These are phyloP conservation scores for Agmasoma carcini DNA, from an alignment of 371 early-diverging fungal species.

Conservation along the genomic window DNA sequence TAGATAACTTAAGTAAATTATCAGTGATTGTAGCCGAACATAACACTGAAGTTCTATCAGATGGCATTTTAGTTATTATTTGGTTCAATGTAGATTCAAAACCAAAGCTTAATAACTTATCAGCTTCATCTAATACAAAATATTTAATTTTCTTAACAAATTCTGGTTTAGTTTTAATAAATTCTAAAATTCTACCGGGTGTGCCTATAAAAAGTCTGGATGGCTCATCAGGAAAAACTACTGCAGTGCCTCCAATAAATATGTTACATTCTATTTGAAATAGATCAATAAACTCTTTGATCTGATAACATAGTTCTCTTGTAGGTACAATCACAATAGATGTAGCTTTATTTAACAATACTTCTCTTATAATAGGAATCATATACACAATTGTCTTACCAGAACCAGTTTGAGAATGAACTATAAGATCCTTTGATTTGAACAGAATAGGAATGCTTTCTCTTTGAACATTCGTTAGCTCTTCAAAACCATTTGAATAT, in stretches of 20 bases:
- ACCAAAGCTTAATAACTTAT: slow-evolving; percentile 53
- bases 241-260: slow-evolving; percentile 85
- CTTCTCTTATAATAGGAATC: slow-evolving; percentile 61
- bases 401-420: slow-evolving; percentile 47
- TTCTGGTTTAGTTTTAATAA: slow-evolving; percentile 62
- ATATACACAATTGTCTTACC: slow-evolving; percentile 51
- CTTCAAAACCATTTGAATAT: slow-evolving; percentile 14
- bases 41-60: slow-evolving; percentile 14
- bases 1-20: slow-evolving; percentile 8
- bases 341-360: slow-evolving; percentile 66
- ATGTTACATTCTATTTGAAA: slow-evolving; percentile 69
- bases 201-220: slow-evolving; percentile 67
- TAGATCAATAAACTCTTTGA: slow-evolving; percentile 54
- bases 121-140: slow-evolving; percentile 90
- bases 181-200: slow-evolving; percentile 86
- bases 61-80: slow-evolving; percentile 20
- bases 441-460: slow-evolving; percentile 35
- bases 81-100: slow-evolving; percentile 25
- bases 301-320: slow-evolving; percentile 84
- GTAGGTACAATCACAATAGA: slow-evolving; percentile 86
- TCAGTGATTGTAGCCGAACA: slow-evolving; percentile 42
- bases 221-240: background rate
- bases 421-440: slow-evolving; percentile 36
- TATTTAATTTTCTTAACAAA: slow-evolving; percentile 49
- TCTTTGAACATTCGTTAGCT: slow-evolving; percentile 42